Evolutionary conservation across 2,329 filamentous ascomycete species (phyloP), one percentile per base, ranked within the genome.

Genomic region (Hypoxylon rubiginosum): DNA sequence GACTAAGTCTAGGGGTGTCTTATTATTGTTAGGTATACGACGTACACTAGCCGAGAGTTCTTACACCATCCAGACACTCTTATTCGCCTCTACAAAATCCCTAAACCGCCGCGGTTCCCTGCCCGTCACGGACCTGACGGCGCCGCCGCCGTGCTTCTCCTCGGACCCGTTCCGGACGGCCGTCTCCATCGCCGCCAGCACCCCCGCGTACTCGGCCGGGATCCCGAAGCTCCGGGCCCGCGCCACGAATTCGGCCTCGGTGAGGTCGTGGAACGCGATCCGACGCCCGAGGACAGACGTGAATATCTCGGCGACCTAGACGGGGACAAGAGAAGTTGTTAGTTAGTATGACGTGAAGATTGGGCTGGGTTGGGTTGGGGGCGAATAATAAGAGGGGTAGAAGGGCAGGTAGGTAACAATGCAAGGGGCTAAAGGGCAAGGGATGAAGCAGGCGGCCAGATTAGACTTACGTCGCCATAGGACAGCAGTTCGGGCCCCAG

Each of bases 401-500:
- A n/a, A n/a, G n/a, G n/a, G n/a, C n/a, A n/a, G n/a, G n/a, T n/a
- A n/a, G n/a, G n/a, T n/a, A n/a, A n/a, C 11, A 13, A 43, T 21
- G 17, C 8, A 41, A 13, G 3, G 10, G 30, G 9, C 2, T 13
- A 48, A 34, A n/a, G n/a, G n/a, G n/a, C n/a, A 17, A 30, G 34
- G 17, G 3, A 34, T 19, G 11, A 15, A 4, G 26, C 26, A 28
- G n/a, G n/a, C 7, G 7, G 26, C 26, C 26, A n/a, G 17, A 24
- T n/a, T 13, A 32, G 1, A 53, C 68, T 62, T 32, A 70, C 77
- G n/a, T 80, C 76, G 9, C 62, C 64, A 53, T 81, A 81, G 0
- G 73, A 71, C 7, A 81, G 65, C 51, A 80, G 60, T 63, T 82
- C 78, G 0, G 79, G 75, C 0, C 81, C 79, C 1, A 81, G 55